phyloP scores from a whole-genome alignment of 2,329 filamentous ascomycete species.

The Penicillium occitanis region DNA sequence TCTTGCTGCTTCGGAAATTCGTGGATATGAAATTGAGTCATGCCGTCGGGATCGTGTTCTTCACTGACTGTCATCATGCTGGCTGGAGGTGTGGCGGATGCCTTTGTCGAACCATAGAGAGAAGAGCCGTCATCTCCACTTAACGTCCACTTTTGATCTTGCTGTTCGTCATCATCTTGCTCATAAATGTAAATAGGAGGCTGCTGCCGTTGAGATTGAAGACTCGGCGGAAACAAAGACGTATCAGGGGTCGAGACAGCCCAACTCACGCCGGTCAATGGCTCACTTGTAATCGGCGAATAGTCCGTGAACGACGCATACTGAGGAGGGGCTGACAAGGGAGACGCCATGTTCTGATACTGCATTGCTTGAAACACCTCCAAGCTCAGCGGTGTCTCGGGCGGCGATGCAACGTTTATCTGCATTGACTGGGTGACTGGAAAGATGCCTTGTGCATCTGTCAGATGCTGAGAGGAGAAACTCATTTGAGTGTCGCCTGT shows the following conservation, averaged over 20 bases:
- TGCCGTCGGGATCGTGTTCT: constrained; percentile 32
- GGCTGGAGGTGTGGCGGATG: constrained; percentile 29
- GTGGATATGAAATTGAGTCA: constrained; percentile 45
- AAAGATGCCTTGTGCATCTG: constrained; percentile 33
- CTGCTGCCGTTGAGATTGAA: constrained; percentile 29
- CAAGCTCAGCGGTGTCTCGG: constrained; percentile 42
- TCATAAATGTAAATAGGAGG: constrained; percentile 43
- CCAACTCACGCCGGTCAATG: constrained; percentile 45
- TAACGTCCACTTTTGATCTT: constrained; percentile 30
- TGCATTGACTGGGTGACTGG: constrained; percentile 42
- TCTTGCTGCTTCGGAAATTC: constrained; percentile 48
- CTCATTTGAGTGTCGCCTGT: constrained; percentile 41
- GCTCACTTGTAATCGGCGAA: constrained; percentile 37
- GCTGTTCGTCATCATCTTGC: constrained; percentile 32
- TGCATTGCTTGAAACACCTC: constrained; percentile 41
- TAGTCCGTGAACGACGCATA: constrained; percentile 46
- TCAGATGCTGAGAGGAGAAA: constrained; percentile 33
- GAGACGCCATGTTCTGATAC: constrained; percentile 39
- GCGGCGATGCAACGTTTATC: constrained; percentile 46
- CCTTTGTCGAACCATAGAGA: constrained; percentile 35
- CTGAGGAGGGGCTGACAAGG: constrained; percentile 46
- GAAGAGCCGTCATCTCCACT: constrained; percentile 32
- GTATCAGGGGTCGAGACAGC: constrained; percentile 45
- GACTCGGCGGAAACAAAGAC: constrained; percentile 33
- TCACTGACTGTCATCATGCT: constrained; percentile 25